Conservation (phyloP, 2,329 filamentous ascomycete species). For the Mycogone perniciosa region DNA sequence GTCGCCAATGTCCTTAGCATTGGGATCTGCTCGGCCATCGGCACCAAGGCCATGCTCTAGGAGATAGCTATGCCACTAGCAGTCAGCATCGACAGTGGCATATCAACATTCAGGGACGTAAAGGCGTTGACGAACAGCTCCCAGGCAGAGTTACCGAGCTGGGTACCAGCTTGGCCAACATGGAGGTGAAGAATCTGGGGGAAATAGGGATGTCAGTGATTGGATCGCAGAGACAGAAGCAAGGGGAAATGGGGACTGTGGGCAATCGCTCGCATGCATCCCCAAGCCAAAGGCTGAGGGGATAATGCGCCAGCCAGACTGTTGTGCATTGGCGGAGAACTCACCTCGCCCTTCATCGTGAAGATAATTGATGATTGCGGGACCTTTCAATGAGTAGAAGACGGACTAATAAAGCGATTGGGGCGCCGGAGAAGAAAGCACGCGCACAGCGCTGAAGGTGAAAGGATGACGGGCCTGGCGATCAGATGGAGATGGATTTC, state of each 20-base stretch:
- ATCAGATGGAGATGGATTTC: background rate
- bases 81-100: constrained; percentile 18
- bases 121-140: constrained; percentile 56
- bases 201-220: constrained; percentile 5
- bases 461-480: background rate
- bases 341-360: constrained; percentile 54
- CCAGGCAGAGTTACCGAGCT: constrained; percentile 71
- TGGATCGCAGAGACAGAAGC: background rate
- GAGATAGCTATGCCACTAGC: constrained; percentile 49
- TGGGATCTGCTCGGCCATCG: constrained; percentile 59
- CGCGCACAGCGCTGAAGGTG: background rate
- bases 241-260: background rate
- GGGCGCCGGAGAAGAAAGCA: background rate
- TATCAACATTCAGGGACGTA: constrained; percentile 1
- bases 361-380: background rate
- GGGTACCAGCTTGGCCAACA: constrained; percentile 62
- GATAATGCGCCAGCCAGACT: background rate
- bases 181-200: constrained; percentile 56
- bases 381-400: too few species aligned
- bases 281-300: background rate
- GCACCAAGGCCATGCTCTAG: constrained; percentile 64
- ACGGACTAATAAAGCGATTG: background rate
- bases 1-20: constrained; percentile 52
- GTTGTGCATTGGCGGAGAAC: constrained; percentile 19
- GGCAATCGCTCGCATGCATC: background rate